phyloP scores from a whole-genome alignment of 352 stramenopile species.

The Elongisporangium anandrum region DNA sequence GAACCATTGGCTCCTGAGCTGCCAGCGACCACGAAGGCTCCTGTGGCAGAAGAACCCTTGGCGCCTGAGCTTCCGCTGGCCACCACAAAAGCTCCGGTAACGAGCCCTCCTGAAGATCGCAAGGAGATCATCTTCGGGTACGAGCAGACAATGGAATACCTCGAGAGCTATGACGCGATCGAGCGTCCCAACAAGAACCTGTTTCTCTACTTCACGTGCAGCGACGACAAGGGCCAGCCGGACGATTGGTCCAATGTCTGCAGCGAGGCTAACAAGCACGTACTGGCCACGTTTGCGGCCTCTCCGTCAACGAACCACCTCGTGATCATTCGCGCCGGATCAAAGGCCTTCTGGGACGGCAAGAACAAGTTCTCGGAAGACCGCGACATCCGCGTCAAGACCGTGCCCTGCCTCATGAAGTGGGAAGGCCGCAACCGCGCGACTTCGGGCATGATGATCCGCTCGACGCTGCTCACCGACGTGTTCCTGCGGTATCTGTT shows the following conservation, averaged over 20 bases:
- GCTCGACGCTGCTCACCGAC: slow-evolving; percentile 31
- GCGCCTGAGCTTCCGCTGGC: not conserved
- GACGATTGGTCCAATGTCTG: slow-evolving; percentile 52
- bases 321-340: slow-evolving; percentile 54
- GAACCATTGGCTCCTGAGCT: not conserved
- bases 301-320: slow-evolving; percentile 43
- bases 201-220: slow-evolving; percentile 71
- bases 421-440: slow-evolving; percentile 28
- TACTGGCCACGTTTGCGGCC: slow-evolving; percentile 54
- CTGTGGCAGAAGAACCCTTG: not conserved
- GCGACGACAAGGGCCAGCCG: slow-evolving; percentile 45
- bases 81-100: not conserved
- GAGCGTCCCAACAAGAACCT: slow-evolving; percentile 25
- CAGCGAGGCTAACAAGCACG: slow-evolving; percentile 32
- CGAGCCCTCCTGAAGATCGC: not conserved
- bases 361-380: slow-evolving; percentile 44
- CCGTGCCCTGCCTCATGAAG: slow-evolving; percentile 33
- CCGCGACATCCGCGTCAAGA: slow-evolving; percentile 29
- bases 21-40: not conserved
- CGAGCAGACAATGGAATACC: slow-evolving; percentile 37
- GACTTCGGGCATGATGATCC: slow-evolving; percentile 33
- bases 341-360: slow-evolving; percentile 34
- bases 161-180: slow-evolving; percentile 38
- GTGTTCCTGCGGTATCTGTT: slow-evolving; percentile 48
- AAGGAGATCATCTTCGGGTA: slow-evolving; percentile 12